Base-by-base conservation (phyloP, 1,139 yeast genomes). In the Magnusiomyces clavatus region DNA sequence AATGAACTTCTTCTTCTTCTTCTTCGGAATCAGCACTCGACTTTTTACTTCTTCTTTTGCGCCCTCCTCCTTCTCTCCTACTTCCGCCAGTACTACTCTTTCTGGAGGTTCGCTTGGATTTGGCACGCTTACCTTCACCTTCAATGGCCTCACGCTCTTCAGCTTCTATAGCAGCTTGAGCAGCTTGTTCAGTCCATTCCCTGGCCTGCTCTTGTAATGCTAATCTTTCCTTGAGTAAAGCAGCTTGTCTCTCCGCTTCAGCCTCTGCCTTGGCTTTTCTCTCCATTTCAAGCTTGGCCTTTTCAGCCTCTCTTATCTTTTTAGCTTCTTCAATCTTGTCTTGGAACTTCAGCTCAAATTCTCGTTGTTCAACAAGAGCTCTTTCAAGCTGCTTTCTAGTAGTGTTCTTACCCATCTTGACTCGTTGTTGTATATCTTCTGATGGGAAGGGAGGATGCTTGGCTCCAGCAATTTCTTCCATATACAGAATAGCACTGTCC, bases 351-450 rank as follows among this genome's bases (percentile, higher is more conserved):
- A 69, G 67, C 56, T 87, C 89, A 64, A 77, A 83, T 52, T 77
- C 83, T 58, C 76, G 75, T 60, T 95, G 96, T 59, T 86, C 94
- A 31, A 76, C 80, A 50, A 85, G 72, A 35, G 84, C 81, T 54
- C 83, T 77, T 59, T 78, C 85, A 56, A 92, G 75, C 63, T 90
- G 84, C 54, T 78, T 81, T 57, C 80, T 74, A 64, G 90, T 75
- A 0, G 96, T 86, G 53, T 81, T 81, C 43, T 82, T 76, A 62
- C 96, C 97, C 77, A 88, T 79, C 58, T 79, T 80, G 16, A 94
- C 94, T 70, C 97, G 82, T 56, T 88, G 84, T 62, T 82, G 83
- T 60, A 94, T 74, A 57, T 90, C 97, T 20, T 80, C 80, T 47
- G 80, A 78, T 13, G 94, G 83, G 69, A 82, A 84, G 53, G 96